Base-by-base conservation (phyloP, 768 basidiomycete genomes). In the Lactarius hengduanensis region DNA sequence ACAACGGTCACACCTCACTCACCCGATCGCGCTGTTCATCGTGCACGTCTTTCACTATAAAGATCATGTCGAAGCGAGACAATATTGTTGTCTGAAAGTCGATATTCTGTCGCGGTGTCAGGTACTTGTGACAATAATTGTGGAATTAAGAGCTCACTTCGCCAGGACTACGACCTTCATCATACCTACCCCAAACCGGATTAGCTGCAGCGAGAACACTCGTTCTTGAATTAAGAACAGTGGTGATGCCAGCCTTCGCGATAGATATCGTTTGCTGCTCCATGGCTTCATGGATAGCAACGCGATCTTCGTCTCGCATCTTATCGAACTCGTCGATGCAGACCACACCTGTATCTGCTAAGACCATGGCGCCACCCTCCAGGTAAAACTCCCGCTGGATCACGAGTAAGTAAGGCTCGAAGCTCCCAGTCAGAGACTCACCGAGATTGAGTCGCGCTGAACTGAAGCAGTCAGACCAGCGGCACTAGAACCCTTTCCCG, bases 321-420 rank as follows among this genome's bases (percentile, higher is more conserved):
- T 99, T 99, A 79, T 99, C 97, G 72, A 99, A 99, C 76, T 99
- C 97, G 72, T 99, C 97, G 73, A 99, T 99, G 74, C 97, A 98
- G 45, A 98, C 97, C 16, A 99, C 96, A 34, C 97, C 97, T 15
- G 92, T 92, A 75, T 99, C 97, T 1, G 97, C 97, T 43, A 98
- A 86, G 7, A 99, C 97, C 97, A 99, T 98, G 1, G 97, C 97
- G 28, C 97, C 97, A 9, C 97, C 97, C 81, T 99, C 97, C 7
- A 99, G 84, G 78, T 97, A 98, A 77, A 99, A 98, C 76, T 99
- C 97, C 55, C 97, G 86, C 95, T 98, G 69, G 30, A 68, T 7
- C 16, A 26, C 57, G 15, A 62, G 41, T 70, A 64, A 65, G 15
- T 66, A 47, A 45, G 54, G 40, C 18, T 11, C 50, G 20, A 34